phyloP scores from a whole-genome alignment of 768 basidiomycete species.

The Hemileccinum rubropunctum region DNA sequence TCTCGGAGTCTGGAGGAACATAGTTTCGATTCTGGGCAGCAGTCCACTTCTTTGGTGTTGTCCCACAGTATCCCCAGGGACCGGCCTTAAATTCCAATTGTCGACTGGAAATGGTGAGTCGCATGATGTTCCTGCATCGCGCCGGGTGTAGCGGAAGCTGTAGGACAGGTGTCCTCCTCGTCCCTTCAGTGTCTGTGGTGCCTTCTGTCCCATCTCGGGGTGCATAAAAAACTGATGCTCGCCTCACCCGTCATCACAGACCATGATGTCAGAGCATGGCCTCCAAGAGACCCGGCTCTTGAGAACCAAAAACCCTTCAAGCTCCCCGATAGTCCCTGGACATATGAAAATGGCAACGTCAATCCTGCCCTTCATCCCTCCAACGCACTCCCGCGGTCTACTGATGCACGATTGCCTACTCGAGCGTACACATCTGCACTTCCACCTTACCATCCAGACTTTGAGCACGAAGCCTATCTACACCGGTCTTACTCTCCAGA shows the following conservation, averaged over 20 bases:
- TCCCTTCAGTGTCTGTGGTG: slow-evolving; percentile 5
- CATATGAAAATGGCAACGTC: slow-evolving; percentile 71
- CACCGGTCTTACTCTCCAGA: slow-evolving; percentile 17
- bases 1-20: slow-evolving; percentile 70
- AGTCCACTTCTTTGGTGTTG: slow-evolving; percentile 83
- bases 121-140: slow-evolving; percentile 38
- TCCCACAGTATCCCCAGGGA: slow-evolving; percentile 64
- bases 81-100: slow-evolving; percentile 76
- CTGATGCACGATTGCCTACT: slow-evolving; percentile 18
- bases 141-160: slow-evolving; percentile 8
- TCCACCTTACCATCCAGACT: slow-evolving; percentile 80
- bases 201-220: background rate
- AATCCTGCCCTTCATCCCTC: slow-evolving; percentile 77
- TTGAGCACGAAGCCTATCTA: slow-evolving; percentile 35
- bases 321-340: slow-evolving; percentile 74
- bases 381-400: slow-evolving; percentile 40
- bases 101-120: slow-evolving; percentile 75
- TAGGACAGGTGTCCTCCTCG: slow-evolving; percentile 3
- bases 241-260: slow-evolving; percentile 28
- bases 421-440: slow-evolving; percentile 45
- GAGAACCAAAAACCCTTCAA: slow-evolving; percentile 38
- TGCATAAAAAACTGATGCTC: slow-evolving; percentile 7
- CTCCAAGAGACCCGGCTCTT: slow-evolving; percentile 62
- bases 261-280: slow-evolving; percentile 52
- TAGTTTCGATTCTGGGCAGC: slow-evolving; percentile 72